Percentiles rank a stretch among this genome's conserved stretches.
Evolutionary conservation across 2,329 filamentous ascomycete species (phyloP).

Genomic region (Alternaria ethzedia): DNA sequence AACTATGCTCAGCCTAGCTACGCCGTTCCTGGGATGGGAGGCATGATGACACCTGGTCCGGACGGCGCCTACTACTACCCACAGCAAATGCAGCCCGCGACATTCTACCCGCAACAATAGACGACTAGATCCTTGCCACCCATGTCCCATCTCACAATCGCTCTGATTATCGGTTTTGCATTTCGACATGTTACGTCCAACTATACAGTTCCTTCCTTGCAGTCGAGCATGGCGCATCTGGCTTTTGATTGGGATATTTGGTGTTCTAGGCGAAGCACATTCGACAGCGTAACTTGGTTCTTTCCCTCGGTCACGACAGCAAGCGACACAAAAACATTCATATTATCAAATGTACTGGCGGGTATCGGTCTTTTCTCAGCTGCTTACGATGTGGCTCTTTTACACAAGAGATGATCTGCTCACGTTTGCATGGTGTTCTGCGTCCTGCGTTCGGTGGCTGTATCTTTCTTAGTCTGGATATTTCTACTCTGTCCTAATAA

Average conservation of each 20-base stretch:
- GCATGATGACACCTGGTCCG: slow-evolving; percentile 73
- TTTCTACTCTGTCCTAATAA: slow-evolving; percentile 8
- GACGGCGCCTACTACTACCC: slow-evolving; percentile 64
- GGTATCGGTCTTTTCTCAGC: background rate
- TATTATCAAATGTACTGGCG: slow-evolving; percentile 3
- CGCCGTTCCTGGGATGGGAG: slow-evolving; percentile 70
- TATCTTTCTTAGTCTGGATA: background rate
- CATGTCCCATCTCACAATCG: background rate
- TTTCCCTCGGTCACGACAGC: slow-evolving; percentile 3
- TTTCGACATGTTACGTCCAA: slow-evolving; percentile 3
- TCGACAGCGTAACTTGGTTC: slow-evolving; percentile 8
- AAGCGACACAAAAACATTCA: slow-evolving; percentile 10
- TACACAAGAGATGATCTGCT: slow-evolving; percentile 8
- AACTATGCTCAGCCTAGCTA: slow-evolving; percentile 56
- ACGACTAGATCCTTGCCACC: background rate
- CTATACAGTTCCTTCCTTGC: slow-evolving; percentile 8
- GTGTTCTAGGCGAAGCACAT: slow-evolving; percentile 7
- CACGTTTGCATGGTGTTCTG: slow-evolving; percentile 15
- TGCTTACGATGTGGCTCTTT: background rate
- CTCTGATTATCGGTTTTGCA: background rate
- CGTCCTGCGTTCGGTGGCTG: slow-evolving; percentile 6
- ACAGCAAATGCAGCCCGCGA: slow-evolving; percentile 56
- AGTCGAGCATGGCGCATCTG: slow-evolving; percentile 14
- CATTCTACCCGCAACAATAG: slow-evolving; percentile 64
- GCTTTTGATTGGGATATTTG: slow-evolving; percentile 10